phyloP scores from a whole-genome alignment of 495 filamentous ascomycete species.

The Schizothecium vesticola region DNA sequence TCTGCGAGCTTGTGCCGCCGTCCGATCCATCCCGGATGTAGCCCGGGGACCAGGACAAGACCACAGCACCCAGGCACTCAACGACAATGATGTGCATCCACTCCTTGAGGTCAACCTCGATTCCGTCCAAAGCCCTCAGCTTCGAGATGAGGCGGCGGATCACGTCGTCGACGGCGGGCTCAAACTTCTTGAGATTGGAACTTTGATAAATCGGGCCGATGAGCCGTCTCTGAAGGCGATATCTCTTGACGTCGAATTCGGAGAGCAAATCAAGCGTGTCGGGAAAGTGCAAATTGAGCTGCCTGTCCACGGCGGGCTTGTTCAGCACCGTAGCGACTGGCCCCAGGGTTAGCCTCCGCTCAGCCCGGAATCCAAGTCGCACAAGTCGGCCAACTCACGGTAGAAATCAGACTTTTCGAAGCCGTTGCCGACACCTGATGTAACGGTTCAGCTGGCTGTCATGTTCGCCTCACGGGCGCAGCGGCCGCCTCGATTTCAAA shows the following conservation, averaged over 20 bases:
- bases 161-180: constrained; percentile 31
- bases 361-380: not conserved
- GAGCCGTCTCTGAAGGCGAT: constrained; percentile 35
- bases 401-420: constrained; percentile 38
- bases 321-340: constrained; percentile 28
- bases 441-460: not conserved
- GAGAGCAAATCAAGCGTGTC: constrained; percentile 35
- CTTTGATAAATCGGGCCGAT: constrained; percentile 35
- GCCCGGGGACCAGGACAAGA: constrained; percentile 37
- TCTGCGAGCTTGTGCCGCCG: constrained; percentile 31
- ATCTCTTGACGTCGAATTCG: constrained; percentile 34
- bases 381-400: constrained; percentile 16
- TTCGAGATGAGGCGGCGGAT: constrained; percentile 20
- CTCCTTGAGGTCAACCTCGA: constrained; percentile 33
- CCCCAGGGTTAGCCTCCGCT: not conserved
- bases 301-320: constrained; percentile 21
- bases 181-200: constrained; percentile 33
- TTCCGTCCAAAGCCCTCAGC: constrained; percentile 21
- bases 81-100: constrained; percentile 43
- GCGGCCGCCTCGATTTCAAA: not conserved
- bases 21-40: constrained; percentile 31
- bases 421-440: constrained; percentile 23
- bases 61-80: constrained; percentile 37
- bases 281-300: constrained; percentile 15
- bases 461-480: not conserved